Evolutionary conservation across 129 eudicot genomes (phyloP), one percentile per base, ranked within the genome.

Genomic region (Flaveria sonorensis): DNA sequence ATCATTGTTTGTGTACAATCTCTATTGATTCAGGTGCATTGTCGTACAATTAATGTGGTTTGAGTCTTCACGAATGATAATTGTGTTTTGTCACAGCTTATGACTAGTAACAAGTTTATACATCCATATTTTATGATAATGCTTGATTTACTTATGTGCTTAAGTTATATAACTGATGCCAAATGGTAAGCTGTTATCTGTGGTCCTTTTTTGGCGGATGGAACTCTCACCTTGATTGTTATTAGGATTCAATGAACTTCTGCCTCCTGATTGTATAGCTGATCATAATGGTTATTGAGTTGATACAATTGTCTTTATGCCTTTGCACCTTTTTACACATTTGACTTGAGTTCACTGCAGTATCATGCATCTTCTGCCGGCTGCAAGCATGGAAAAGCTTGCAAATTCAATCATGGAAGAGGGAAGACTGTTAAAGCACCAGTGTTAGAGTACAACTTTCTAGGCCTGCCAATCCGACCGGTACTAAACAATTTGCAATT

Each of bases 401-500:
- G 99, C 76, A 89, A 86, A 85, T 95, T 55, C 69, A 85, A 60
- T 75, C 99, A 95, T 82, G 71, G 80, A 32, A 81, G 74, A 76
- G 83, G 82, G 61, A 85, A 83, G 71, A 72, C 74, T 78, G 79
- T 61, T 48, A 83, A 71, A 60, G 21, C 85, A 43, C 87, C 89
- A 15, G 76, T 43, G 20, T 48, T 40, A 40, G 96, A 87, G 78
- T 81, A 89, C 55, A 95, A 95, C 96, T 95, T 91, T 68, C 68
- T 95, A 66, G 96, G 97, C 71, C 81, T 95, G 57, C 99, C 99
- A 61, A 89, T 95, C 48, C 89, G 99, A 77, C 87, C 61, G 86
- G 98, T 94, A 94, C 61, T 28, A 18, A 59, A 42, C 43, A 28
- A 11, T 71, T 71, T 53, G 62, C 68, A 21, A 19, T 48, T 62